Evolutionary conservation across 2,329 filamentous ascomycete genomes (phyloP), one percentile per base, ranked within the genome.

Genomic region (Fusarium sp.): DNA sequence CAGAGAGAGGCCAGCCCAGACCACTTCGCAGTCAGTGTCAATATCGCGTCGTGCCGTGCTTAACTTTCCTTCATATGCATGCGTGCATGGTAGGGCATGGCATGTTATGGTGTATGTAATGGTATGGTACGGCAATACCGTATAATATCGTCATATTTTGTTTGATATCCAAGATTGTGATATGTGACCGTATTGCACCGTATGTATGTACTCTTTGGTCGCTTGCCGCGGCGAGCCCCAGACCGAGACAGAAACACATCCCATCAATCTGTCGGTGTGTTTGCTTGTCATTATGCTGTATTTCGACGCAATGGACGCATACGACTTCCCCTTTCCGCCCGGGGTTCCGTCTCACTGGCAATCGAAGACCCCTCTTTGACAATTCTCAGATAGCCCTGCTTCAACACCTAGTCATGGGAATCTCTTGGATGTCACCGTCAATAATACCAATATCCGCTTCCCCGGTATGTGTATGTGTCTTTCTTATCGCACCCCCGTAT

Each of bases 381-480:
- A 64, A 60, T 67, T 49, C 53, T 33, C 34, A 54, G 42, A 57
- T 55, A 62, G 51, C 55, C 59, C 60, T 68, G 65, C 62, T 57
- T 69, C 52, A 65, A 38, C 54, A 57, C 60, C 50, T 31, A 64
- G 64, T 62, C 67, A 59, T 67, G 55, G 60, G 46, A 62, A 64
- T 69, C 58, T 62, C 58, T 50, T 70, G 60, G 46, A 72, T 65
- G 65, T 71, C 69, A 71, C 65, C 47, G 45, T 53, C 61, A 59
- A 59, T 28, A 53, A 60, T 52, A 57, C 66, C 51, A 65, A 28
- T 50, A 51, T 57, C 54, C 71, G 42, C 55, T 60, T 63, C 65
- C 49, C 71, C 71, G 62, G 61, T 44, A 41, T 26, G 36, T 40
- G 36, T 37, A 38, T 20, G 23, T 42, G 47, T 57, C 57, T 55